phyloP scores from a whole-genome alignment of 1,139 yeast genomes.

The Geotrichum australiense region DNA sequence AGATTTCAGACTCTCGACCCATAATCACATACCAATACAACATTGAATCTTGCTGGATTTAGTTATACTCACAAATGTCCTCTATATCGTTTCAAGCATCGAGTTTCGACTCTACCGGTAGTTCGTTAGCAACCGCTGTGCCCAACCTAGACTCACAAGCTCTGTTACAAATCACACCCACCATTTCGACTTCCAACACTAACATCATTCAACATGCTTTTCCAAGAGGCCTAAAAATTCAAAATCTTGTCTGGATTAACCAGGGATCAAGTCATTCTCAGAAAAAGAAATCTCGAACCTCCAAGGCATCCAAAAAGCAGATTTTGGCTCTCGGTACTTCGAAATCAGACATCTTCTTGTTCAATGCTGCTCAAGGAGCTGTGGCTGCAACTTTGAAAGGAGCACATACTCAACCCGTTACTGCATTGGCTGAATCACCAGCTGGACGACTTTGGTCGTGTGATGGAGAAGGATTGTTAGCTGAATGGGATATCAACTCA shows the following conservation, averaged over 20 bases:
- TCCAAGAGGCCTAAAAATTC: conserved; percentile 49
- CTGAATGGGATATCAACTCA: conserved; percentile 53
- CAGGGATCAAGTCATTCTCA: conserved; percentile 22
- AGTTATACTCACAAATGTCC: conserved; percentile 2
- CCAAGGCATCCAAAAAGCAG: conserved; percentile 2
- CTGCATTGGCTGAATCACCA: conserved; percentile 41
- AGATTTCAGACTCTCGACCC: neutral
- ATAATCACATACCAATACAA: neutral
- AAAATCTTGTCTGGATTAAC: conserved; percentile 52
- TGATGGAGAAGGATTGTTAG: conserved; percentile 54
- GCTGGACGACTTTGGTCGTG: conserved; percentile 43
- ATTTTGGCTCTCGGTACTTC: conserved; percentile 61
- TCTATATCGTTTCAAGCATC: conserved; percentile 26
- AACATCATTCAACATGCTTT: conserved; percentile 27
- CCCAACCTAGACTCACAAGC: conserved; percentile 71
- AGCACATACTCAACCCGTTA: conserved; percentile 47
- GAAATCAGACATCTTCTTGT: conserved; percentile 57
- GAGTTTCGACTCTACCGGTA: conserved; percentile 50
- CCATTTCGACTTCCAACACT: conserved; percentile 17
- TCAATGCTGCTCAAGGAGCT: conserved; percentile 59
- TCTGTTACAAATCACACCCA: conserved; percentile 32
- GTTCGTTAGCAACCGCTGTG: conserved; percentile 58
- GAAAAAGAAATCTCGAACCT: conserved; percentile 29
- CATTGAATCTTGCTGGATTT: no score
- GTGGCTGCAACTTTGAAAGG: conserved; percentile 47